Evolutionary conservation across 169 alveolate species (phyloP), one percentile per base, ranked within the genome.

Genomic region (Theileria orientalis): DNA sequence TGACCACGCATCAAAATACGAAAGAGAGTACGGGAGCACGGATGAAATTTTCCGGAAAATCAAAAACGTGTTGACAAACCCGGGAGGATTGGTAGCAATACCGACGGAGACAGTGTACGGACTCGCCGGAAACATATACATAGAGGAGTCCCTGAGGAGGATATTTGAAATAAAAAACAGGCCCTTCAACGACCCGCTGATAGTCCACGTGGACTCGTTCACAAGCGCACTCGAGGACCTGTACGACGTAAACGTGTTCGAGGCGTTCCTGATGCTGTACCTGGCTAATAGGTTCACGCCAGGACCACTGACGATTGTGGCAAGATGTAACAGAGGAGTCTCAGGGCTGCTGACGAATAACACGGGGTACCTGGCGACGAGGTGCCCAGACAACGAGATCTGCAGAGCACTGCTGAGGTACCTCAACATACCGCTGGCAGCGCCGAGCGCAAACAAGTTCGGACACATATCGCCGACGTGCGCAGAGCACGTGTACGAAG

Each of bases 31-130:
- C 7, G 49, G 44, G 21, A 5, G 40, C 44, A 23, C 41, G 19
- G 46, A n/a, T 2, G 42, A 47, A 11, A 30, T 16, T 13, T 70
- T 62, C 9, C 69, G 63, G 19, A 61, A 3, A 41, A 37, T 83
- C 27, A 84, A 56, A 35, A 67, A 57, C 1, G 86, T 83, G 49
- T 60, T 90, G 29, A 27, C 68, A 40, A 40, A 25, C 35, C 80
- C 80, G 0, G 96, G 98, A 0, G 91, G 92, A n/a, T 84, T 97
- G 23, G 96, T 96, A 9, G 94, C 97, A 33, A 90, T 97, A 70
- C 99, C 99, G 25, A 97, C 99, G 0, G 99, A 97, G 74, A 97
- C 99, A 3, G 99, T 97, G 6, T 97, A 97, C 79, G 99, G 99
- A 5, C 79, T 97, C 63, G 99, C 98, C 33, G 98, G 98, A 5